Percentiles rank a stretch among this genome's conserved stretches.
These are phyloP conservation scores for Candida loeiensis DNA, from an alignment of 805 yeast genomes.

Conservation along the genomic window DNA sequence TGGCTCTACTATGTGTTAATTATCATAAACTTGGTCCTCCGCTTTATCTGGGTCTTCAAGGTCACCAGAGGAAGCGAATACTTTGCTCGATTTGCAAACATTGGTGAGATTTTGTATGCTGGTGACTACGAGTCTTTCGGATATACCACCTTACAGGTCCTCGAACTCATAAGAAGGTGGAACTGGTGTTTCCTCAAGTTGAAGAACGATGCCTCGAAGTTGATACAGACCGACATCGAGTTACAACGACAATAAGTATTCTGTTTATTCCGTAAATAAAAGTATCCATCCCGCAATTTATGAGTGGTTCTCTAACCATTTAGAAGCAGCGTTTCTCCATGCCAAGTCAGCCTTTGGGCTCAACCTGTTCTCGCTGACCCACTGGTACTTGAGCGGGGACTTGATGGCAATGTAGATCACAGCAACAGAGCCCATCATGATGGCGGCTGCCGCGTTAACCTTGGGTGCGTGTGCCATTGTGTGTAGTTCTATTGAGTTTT, in stretches of 20 bases:
- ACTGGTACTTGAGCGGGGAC: conserved; percentile 42
- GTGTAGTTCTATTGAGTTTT: conserved; percentile 1
- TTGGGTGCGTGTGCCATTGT: conserved; percentile 35
- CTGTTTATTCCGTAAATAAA: conserved; percentile 5
- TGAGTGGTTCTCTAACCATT: conserved; percentile 36
- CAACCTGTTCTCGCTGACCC: conserved; percentile 39
- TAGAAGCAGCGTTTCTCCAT: conserved; percentile 44
- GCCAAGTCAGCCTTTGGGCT: conserved; percentile 48
- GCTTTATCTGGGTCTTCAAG: conserved; percentile 77
- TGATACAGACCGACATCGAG: conserved; percentile 4
- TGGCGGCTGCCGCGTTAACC: conserved; percentile 38
- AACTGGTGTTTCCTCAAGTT: conserved; percentile 84
- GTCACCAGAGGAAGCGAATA: conserved; percentile 17
- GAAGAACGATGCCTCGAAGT: conserved; percentile 64
- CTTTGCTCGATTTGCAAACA: conserved; percentile 20
- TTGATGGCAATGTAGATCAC: conserved; percentile 35
- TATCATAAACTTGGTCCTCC: conserved; percentile 54
- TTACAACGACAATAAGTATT: conserved; percentile 4
- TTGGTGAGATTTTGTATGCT: conserved; percentile 27
- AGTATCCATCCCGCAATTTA: neutral
- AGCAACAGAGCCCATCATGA: conserved; percentile 41
- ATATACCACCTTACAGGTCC: conserved; percentile 59
- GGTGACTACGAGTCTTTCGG: conserved; percentile 41
- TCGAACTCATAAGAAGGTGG: conserved; percentile 83
- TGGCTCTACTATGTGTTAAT: conserved; percentile 56